A percentile compares a stretch with the other conserved stretches of the same genome.
phyloP scores from a whole-genome alignment of 2,329 filamentous ascomycete species.

The Penicillium sp. region DNA sequence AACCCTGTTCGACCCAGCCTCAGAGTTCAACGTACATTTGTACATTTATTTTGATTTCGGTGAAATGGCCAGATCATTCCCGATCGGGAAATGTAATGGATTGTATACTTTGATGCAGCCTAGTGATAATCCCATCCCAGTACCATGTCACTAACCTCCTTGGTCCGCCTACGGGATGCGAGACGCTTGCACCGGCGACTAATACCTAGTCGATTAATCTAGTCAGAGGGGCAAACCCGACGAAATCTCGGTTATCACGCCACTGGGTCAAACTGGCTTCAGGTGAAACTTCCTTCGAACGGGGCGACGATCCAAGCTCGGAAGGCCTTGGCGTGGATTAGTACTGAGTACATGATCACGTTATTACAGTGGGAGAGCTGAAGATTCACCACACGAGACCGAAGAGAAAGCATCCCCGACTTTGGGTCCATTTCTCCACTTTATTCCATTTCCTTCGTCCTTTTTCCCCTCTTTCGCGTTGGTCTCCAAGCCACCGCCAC shows the following conservation, averaged over 20 bases:
- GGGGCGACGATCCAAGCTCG: slow-evolving; percentile 8
- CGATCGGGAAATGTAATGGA: slow-evolving; percentile 14
- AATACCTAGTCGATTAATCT: background rate
- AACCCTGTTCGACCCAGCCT: background rate
- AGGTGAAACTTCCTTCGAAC: slow-evolving; percentile 3
- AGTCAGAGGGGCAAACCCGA: background rate
- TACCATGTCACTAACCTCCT: slow-evolving; percentile 18
- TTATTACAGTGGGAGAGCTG: background rate
- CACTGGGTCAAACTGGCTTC: slow-evolving; percentile 8
- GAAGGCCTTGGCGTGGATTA: slow-evolving; percentile 1
- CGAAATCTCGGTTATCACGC: slow-evolving; percentile 16
- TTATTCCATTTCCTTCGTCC: background rate
- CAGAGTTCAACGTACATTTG: too few relatives aligned
- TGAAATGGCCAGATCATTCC: slow-evolving; percentile 2
- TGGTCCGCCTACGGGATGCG: slow-evolving; percentile 6
- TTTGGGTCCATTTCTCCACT: background rate
- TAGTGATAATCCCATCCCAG: slow-evolving; percentile 11
- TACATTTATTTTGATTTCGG: background rate
- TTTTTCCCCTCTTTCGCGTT: background rate
- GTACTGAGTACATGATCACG: slow-evolving; percentile 4
- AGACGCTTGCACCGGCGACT: slow-evolving; percentile 3
- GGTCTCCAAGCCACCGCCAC: slow-evolving; percentile 25
- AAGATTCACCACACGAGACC: background rate
- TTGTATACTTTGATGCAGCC: slow-evolving; percentile 2
- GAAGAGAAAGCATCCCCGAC: background rate